Evolutionary conservation across 2,329 filamentous ascomycete genomes (phyloP), one percentile per base, ranked within the genome.

Genomic region (Cladophialophora psammophila): DNA sequence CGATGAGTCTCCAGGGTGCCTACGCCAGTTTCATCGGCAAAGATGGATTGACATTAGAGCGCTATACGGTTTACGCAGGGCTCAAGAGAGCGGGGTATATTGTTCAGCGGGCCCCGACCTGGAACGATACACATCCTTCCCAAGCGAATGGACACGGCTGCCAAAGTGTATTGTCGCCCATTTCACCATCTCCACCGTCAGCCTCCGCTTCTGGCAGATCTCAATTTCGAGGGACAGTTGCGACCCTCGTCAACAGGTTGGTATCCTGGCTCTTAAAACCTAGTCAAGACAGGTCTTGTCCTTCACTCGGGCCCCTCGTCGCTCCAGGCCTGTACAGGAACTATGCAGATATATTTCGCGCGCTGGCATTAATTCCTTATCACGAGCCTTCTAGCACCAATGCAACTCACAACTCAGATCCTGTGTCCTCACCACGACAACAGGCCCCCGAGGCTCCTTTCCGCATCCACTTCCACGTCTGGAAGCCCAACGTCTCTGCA

Each of bases 1-100:
- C 94, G 0, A 89, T 99, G 83, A 96, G 92, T 78, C 80, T 98
- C 45, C 92, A 98, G 78, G 94, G 91, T 5, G 93, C 93, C 0
- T 98, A 98, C 81, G 87, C 94, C 5, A 86, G 93, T 26, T 88
- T 97, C 61, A 86, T 97, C 70, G 93, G 93, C 1, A 82, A 86
- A 31, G 90, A 80, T 34, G 85, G 83, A 9, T 72, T 90, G 71
- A 87, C 85, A 0, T 82, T 97, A 67, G 92, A 96, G 72, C 88
- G 92, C 74, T 98, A 93, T 74, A 91, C 91, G 58, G 94, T 98
- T 34, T 99, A 94, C 77, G 86, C 93, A 0, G 90, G 93, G 61
- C 82, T 99, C 73, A 95, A 91, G 76, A 86, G 95, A 59, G 83
- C 87, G 40, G 94, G 95, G 18, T 98, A 96, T 80, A 87, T 90